Evolutionary conservation across 2,329 filamentous ascomycete species (phyloP).

Genomic region (Dothiorella sarmentorum): DNA sequence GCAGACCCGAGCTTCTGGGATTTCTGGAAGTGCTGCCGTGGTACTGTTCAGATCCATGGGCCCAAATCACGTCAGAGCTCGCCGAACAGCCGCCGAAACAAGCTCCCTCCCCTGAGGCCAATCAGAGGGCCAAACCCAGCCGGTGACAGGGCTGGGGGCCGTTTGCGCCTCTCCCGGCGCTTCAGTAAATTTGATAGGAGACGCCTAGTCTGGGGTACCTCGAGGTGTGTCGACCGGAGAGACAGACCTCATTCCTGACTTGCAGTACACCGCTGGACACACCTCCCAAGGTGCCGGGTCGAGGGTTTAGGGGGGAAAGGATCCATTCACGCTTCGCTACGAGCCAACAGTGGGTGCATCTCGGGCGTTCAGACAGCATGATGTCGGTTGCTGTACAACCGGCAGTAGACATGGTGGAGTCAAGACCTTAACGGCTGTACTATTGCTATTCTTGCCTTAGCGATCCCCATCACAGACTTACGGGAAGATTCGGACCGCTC

Average conservation of each 20-base stretch:
- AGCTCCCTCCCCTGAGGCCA: not conserved
- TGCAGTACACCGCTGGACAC: not conserved
- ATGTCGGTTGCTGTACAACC: not conserved
- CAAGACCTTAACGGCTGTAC: not conserved
- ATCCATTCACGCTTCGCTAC: not conserved
- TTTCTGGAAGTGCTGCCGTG: constrained; percentile 2
- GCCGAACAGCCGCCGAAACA: constrained; percentile 7
- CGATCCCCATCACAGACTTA: not conserved
- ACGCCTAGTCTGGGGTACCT: constrained; percentile 5
- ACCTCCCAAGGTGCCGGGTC: not conserved
- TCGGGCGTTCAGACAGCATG: not conserved
- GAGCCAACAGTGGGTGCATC: not conserved
- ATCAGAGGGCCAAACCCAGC: not conserved
- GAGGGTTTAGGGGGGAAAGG: not conserved
- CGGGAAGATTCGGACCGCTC: not conserved
- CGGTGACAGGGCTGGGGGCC: not conserved
- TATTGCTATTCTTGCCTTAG: not conserved
- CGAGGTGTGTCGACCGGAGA: not conserved
- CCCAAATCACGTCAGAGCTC: not conserved
- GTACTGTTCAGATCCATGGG: not conserved
- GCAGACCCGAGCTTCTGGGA: not conserved
- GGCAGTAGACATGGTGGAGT: not conserved
- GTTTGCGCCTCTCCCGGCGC: constrained; percentile 5
- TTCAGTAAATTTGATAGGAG: not conserved
- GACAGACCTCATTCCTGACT: not conserved